Conservation (phyloP, 129 eudicot species). For the Smallanthus sonchifolius region DNA sequence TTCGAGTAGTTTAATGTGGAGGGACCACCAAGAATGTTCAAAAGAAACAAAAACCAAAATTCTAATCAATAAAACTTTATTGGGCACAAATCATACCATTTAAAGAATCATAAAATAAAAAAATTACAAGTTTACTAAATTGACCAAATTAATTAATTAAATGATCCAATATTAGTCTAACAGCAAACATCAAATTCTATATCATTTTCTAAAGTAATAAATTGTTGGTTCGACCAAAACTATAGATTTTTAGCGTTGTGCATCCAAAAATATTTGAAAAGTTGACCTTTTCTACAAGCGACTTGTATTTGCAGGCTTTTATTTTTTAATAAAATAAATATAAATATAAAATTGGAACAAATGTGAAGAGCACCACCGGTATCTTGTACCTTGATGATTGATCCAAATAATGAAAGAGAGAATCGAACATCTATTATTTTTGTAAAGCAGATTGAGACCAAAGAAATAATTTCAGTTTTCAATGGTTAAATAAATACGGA, state of each 20-base stretch:
- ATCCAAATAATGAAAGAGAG: too few species aligned
- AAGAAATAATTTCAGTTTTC: too few species aligned
- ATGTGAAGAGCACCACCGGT: not conserved
- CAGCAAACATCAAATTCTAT: not conserved
- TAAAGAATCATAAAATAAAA: not conserved
- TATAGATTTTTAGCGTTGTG: not conserved
- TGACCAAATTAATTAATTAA: not conserved
- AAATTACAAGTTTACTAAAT: too few species aligned
- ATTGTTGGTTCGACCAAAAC: not conserved
- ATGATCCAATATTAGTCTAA: not conserved
- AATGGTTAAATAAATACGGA: too few species aligned
- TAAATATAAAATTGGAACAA: not conserved
- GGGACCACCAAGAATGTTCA: too few species aligned
- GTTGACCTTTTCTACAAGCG: not conserved
- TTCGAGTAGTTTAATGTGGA: too few species aligned
- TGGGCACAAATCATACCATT: too few species aligned
- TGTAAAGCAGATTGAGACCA: too few species aligned
- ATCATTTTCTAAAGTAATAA: not conserved
- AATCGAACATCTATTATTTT: too few species aligned
- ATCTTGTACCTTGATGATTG: too few species aligned
- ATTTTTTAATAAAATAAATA: not conserved
- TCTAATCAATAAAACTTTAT: too few species aligned
- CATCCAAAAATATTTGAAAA: not conserved
- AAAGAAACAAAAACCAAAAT: too few species aligned
- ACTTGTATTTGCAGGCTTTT: not conserved